phyloP scores from a whole-genome alignment of 2,329 filamentous ascomycete genomes.

The Neonectria faginata region DNA sequence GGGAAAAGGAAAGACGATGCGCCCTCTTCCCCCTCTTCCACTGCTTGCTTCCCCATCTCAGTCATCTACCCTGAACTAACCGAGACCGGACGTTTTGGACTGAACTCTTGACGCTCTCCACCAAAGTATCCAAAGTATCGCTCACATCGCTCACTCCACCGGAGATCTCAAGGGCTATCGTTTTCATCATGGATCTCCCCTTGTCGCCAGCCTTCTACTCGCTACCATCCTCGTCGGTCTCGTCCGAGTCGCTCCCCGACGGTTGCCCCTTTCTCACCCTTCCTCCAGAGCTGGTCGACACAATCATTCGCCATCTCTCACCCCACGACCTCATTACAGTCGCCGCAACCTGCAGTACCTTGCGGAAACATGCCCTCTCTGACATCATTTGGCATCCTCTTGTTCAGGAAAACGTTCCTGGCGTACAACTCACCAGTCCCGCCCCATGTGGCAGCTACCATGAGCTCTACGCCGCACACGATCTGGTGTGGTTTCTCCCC shows the following conservation, averaged over 20 bases:
- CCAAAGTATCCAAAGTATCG: background rate
- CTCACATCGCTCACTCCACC: background rate
- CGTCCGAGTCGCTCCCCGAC: background rate
- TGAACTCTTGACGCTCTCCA: background rate
- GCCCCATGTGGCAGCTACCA: constrained; percentile 73
- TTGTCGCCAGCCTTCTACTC: constrained; percentile 12
- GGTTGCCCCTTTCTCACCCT: constrained; percentile 62
- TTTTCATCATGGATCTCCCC: background rate
- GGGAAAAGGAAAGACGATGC: background rate
- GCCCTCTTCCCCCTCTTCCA: background rate
- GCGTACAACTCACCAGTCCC: constrained; percentile 62
- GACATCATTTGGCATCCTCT: constrained; percentile 79
- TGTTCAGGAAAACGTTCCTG: constrained; percentile 76
- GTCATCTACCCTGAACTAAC: background rate
- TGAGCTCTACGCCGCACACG: constrained; percentile 78
- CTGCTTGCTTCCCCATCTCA: background rate
- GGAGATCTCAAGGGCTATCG: background rate
- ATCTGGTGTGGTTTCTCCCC: constrained; percentile 87
- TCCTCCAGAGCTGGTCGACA: constrained; percentile 79
- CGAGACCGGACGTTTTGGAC: background rate
- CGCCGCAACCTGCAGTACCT: constrained; percentile 69
- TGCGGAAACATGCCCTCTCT: constrained; percentile 70
- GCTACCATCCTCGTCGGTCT: constrained; percentile 8
- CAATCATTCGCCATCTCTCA: constrained; percentile 75
- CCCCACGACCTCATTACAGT: constrained; percentile 72